Base-by-base conservation (phyloP, 139 green algal species). In the Tetratostichococcus sp. region DNA sequence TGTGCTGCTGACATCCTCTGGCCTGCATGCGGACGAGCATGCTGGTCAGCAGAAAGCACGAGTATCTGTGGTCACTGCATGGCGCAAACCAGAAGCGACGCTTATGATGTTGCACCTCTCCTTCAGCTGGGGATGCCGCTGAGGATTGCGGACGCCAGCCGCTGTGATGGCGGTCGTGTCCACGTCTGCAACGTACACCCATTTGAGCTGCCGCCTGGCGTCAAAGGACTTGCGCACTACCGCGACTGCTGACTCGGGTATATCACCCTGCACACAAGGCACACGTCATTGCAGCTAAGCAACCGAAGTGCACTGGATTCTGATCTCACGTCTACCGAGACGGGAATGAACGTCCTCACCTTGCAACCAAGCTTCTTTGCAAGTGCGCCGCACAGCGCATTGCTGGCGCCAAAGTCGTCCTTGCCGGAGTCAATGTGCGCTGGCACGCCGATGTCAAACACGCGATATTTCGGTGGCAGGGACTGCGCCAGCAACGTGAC, bases 101-200 rank as follows among this genome's bases (percentile, higher is more conserved):
- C n/a, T n/a, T n/a, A n/a, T 33, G 57, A 2, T 34, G 31, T 33
- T 33, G 21, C 23, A 6, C 67, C 72, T 59, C 67, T 85, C 78
- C 43, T 81, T 34, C 39, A 57, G 30, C 6, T 68, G 66, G 0
- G 62, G 33, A 1, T 62, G 23, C 30, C 78, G 65, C 31, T 65
- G 31, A 5, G 76, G 43, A 28, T 50, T 79, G 35, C 17, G 30
- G 0, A 67, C 50, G n/a, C 78, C 74, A 14, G 78, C 73, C 14
- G 74, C 65, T 34, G 75, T 31, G 31, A 82, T 32, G 16, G 69
- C 73, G 0, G 58, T 42, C 0, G 75, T 73, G 17, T 76, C 62
- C 30, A 94, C 86, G 35, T 94, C 90, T 4, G 92, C 80, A 22
- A 90, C 78, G 69, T 94, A 94, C 23, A 80, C 75, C 70, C 85